Percentiles rank a stretch among this genome's conserved stretches.
These are phyloP conservation scores for Gossypium herbaceum DNA, from an alignment of 345 rosid genomes.

Conservation along the genomic window DNA sequence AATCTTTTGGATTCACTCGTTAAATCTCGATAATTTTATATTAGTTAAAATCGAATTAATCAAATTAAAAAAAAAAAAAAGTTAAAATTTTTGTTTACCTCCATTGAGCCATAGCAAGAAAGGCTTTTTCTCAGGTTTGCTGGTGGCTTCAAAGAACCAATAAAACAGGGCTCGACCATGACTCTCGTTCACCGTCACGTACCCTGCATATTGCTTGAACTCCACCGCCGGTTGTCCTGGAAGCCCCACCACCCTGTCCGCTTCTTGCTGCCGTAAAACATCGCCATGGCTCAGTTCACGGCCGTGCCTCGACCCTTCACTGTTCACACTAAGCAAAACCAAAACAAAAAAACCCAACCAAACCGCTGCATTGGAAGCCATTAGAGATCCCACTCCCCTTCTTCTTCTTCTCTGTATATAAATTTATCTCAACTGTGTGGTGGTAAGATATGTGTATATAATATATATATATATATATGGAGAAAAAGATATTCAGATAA, in stretches of 20 bases:
- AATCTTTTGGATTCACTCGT: too few relatives aligned
- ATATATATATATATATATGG: background rate
- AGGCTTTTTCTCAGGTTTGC: constrained; percentile 43
- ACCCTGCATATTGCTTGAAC: constrained; percentile 71
- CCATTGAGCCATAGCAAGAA: constrained; percentile 82
- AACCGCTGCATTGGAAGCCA: background rate
- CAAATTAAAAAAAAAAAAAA: too few relatives aligned
- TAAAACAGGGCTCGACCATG: constrained; percentile 80
- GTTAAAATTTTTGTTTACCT: constrained; percentile 33
- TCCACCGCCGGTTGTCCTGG: constrained; percentile 68
- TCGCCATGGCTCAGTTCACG: background rate
- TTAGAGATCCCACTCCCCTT: background rate
- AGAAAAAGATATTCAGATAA: background rate
- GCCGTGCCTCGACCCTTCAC: background rate
- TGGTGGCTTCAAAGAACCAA: constrained; percentile 75
- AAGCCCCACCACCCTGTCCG: constrained; percentile 46
- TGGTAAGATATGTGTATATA: background rate
- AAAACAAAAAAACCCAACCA: background rate
- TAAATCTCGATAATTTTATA: too few relatives aligned
- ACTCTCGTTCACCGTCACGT: constrained; percentile 61
- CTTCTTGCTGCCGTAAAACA: constrained; percentile 39
- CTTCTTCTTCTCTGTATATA: too few relatives aligned
- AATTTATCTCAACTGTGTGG: background rate
- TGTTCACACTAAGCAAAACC: background rate
- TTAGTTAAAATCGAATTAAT: too few relatives aligned